A percentile compares a stretch with the other conserved stretches of the same genome.
phyloP scores from a whole-genome alignment of 2,329 filamentous ascomycete species.

The Ceratocystiopsis sp. region DNA sequence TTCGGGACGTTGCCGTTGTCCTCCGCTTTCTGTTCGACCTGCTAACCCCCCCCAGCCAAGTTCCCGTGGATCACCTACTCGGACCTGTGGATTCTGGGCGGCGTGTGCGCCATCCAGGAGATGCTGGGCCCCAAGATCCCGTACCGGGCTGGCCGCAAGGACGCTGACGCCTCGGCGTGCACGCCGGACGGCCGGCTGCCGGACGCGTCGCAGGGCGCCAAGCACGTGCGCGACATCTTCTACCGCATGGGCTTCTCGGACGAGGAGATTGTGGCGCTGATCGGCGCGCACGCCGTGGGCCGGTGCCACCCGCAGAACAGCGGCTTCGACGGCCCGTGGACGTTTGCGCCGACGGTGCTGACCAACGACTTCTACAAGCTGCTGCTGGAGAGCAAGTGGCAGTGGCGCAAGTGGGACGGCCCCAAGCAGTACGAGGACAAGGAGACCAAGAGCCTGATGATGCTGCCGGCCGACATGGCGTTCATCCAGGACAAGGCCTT shows the following conservation, averaged over 20 bases:
- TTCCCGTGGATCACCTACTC: constrained; percentile 96
- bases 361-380: constrained; percentile 93
- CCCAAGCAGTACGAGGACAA: constrained; percentile 84
- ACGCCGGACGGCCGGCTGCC: constrained; percentile 76
- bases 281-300: constrained; percentile 72
- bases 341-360: constrained; percentile 75
- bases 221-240: constrained; percentile 84
- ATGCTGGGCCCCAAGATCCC: constrained; percentile 80
- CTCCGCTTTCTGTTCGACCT: not conserved
- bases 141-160: constrained; percentile 71
- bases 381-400: constrained; percentile 83
- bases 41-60: constrained; percentile 32
- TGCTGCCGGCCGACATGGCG: constrained; percentile 85
- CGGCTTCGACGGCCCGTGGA: constrained; percentile 81
- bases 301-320: constrained; percentile 77
- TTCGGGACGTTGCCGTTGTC: constrained; percentile 1
- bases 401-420: constrained; percentile 79
- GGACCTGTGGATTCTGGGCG: constrained; percentile 87
- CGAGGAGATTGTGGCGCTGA: constrained; percentile 84
- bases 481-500: constrained; percentile 80
- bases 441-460: constrained; percentile 79
- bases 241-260: constrained; percentile 96
- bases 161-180: constrained; percentile 67
- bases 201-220: constrained; percentile 55
- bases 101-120: constrained; percentile 78